Evolutionary conservation across 257 asterid species (phyloP), one percentile per base, ranked within the genome.

Genomic region (Capsicum pubescens): DNA sequence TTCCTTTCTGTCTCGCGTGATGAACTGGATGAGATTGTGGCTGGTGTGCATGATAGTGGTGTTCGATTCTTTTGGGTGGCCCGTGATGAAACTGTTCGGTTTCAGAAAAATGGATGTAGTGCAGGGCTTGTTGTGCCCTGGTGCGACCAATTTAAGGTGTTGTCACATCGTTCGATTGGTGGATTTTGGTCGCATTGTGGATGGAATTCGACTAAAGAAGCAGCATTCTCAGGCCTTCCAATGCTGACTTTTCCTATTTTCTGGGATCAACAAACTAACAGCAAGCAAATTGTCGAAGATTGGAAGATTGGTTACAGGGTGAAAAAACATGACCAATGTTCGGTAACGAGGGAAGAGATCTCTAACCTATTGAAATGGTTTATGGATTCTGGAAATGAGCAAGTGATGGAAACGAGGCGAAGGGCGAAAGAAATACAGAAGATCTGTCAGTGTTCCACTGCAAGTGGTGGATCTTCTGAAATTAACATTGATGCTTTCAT

Each of bases 121-220:
- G 74, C 57, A 2, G 97, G 97, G 46, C 9, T 93, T 48, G 79
- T 91, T 6, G 95, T 94, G 67, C 93, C 87, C 6, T 94, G 97
- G 97, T 90, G 94, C 26, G 91, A 92, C 83, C 97, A 94, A 66
- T 9, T 87, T 82, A 88, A 82, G 82, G 95, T 94, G 26, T 85
- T 93, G 5, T 71, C 84, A 26, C 97, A 93, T 69, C 85, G 90
- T 46, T 88, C 92, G 0, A 83, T 92, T 0, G 97, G 97, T 1
- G 97, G 97, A 0, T 94, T 91, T 76, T 90, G 90, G 90, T 84
- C 94, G 14, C 97, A 94, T 8, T 92, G 97, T 26, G 97, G 97
- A 39, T 94, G 98, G 95, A 94, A 92, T 84, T 93, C 94, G 14
- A 90, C 94, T 0, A 90, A 84, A 36, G 98, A 94, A 72, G 90